Conservation (phyloP, 2,329 filamentous ascomycete genomes). For the Capronia americana region DNA sequence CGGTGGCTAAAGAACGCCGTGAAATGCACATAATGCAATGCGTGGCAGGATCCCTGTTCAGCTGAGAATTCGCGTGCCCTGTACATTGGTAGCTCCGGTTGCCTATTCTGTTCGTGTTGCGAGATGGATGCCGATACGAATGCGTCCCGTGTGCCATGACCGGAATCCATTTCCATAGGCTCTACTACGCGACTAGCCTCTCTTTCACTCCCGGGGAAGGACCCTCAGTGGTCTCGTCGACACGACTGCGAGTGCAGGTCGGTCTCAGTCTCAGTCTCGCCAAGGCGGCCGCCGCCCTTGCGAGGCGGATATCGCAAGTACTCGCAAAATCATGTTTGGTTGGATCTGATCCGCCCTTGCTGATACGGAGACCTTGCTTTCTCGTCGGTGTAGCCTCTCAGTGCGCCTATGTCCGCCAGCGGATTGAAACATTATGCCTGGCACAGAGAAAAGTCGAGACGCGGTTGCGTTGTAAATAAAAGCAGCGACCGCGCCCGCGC, state of each 20-base stretch:
- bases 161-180: neutral
- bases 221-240: neutral
- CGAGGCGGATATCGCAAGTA: neutral
- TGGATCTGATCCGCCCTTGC: neutral
- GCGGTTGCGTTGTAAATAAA: neutral
- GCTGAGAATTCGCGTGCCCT: neutral
- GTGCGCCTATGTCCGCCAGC: neutral
- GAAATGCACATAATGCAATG: conserved; percentile 42
- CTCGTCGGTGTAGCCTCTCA: neutral
- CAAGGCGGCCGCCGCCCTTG: neutral
- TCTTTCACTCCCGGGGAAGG: neutral
- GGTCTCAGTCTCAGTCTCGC: neutral
- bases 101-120: neutral
- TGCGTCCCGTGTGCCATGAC: neutral
- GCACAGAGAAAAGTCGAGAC: neutral
- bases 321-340: neutral
- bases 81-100: neutral
- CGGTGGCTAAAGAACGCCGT: neutral
- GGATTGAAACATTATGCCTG: neutral
- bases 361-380: neutral
- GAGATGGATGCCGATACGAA: neutral
- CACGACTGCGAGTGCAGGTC: neutral
- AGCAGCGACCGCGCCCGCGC: neutral
- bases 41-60: conserved; percentile 19
- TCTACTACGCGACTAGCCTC: neutral